A percentile compares a stretch with the other conserved stretches of the same genome.
These are phyloP conservation scores for Cladorrhinum sp. DNA, from an alignment of 2,329 filamentous ascomycete genomes.

Conservation along the genomic window DNA sequence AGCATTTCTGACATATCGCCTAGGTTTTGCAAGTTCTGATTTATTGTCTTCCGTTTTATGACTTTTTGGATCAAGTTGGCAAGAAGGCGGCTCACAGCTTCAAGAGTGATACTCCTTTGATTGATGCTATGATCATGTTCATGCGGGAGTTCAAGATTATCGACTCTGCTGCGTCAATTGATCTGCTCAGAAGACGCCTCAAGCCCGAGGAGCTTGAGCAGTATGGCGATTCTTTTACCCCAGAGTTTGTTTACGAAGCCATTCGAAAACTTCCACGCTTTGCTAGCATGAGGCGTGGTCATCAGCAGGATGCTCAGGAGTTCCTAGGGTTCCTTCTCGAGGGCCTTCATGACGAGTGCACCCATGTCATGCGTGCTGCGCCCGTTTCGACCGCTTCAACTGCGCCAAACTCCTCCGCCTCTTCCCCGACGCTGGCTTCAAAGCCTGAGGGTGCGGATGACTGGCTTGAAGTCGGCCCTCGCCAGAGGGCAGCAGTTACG, in stretches of 20 bases:
- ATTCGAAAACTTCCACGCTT: constrained; percentile 85
- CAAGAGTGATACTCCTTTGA: constrained; percentile 88
- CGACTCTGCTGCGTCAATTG: constrained; percentile 70
- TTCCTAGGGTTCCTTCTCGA: constrained; percentile 92
- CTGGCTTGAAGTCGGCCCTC: constrained; percentile 94
- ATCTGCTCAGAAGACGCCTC: constrained; percentile 69
- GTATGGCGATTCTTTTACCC: constrained; percentile 86
- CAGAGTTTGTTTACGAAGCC: constrained; percentile 92
- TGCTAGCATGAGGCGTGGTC: constrained; percentile 89
- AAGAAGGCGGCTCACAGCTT: constrained; percentile 84
- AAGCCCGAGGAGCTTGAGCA: constrained; percentile 83
- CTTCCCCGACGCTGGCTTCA: constrained; percentile 37
- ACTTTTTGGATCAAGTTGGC: constrained; percentile 84
- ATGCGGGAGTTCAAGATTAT: constrained; percentile 88
- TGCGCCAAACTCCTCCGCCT: constrained; percentile 40
- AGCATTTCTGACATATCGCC: constrained; percentile 33
- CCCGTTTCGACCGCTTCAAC: constrained; percentile 33
- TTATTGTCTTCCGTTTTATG: constrained; percentile 91
- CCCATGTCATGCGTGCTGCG: constrained; percentile 64
- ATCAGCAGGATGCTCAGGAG: constrained; percentile 97
- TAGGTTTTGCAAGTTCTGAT: constrained; percentile 93
- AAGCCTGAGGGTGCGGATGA: constrained; percentile 49
- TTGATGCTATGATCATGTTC: constrained; percentile 96
- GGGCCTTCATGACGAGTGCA: constrained; percentile 89
- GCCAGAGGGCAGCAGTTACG: constrained; percentile 82